phyloP scores from a whole-genome alignment of 768 basidiomycete species.

The Sporobolomyces phaffii region DNA sequence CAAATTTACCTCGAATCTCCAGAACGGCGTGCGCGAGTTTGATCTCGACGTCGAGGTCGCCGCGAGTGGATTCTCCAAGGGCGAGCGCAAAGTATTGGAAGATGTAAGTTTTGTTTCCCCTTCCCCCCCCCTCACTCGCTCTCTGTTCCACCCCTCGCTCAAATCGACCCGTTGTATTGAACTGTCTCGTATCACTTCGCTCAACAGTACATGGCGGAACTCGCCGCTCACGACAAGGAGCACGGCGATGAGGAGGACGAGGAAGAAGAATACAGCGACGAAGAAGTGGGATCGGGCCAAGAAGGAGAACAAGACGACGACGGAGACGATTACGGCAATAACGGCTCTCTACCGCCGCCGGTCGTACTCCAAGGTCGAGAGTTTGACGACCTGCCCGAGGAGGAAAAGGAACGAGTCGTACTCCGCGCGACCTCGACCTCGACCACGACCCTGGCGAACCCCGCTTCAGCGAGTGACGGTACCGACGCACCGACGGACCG shows the following conservation, averaged over 20 bases:
- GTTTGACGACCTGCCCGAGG: not conserved
- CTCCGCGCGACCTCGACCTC: not conserved
- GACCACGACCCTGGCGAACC: not conserved
- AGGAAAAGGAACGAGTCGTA: not conserved
- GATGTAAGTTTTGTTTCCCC: slow-evolving; percentile 57
- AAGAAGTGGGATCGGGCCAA: slow-evolving; percentile 37
- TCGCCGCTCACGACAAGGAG: slow-evolving; percentile 47
- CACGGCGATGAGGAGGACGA: slow-evolving; percentile 46
- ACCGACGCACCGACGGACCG: not conserved
- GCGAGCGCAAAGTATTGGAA: slow-evolving; percentile 73
- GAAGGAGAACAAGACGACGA: slow-evolving; percentile 31
- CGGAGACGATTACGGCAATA: not conserved
- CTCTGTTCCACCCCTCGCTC: not conserved
- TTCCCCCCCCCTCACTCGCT: not conserved
- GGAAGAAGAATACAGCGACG: slow-evolving; percentile 49
- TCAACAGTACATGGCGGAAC: slow-evolving; percentile 43
- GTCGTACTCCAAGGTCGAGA: not conserved
- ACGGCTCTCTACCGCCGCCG: not conserved
- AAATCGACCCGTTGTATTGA: no score
- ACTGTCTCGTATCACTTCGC: not conserved
- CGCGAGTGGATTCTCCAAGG: slow-evolving; percentile 85
- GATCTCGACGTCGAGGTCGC: slow-evolving; percentile 82
- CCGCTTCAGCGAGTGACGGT: no score
- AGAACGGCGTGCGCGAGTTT: slow-evolving; percentile 56
- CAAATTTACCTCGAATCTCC: slow-evolving; percentile 61